A percentile compares a stretch with the other conserved stretches of the same genome.
These are phyloP conservation scores for Tricholomella constricta DNA, from an alignment of 768 basidiomycete genomes.

Conservation along the genomic window DNA sequence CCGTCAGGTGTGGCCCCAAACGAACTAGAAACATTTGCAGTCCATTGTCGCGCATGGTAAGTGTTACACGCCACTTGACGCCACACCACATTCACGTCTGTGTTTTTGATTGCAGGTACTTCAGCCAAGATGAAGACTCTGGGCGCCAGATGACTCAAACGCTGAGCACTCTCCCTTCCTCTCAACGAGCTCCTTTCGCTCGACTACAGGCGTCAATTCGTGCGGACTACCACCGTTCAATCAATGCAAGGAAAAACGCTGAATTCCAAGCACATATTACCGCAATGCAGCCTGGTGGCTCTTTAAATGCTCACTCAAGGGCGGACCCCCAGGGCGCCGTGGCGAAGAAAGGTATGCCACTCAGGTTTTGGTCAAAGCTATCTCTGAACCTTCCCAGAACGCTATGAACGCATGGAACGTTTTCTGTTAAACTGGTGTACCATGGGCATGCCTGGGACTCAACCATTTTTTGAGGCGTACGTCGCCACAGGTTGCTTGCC, in stretches of 20 bases:
- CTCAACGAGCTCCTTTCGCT: constrained; percentile 85
- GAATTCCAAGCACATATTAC: constrained; percentile 86
- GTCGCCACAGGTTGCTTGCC: constrained; percentile 21
- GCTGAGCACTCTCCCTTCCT: constrained; percentile 74
- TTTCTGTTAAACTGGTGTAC: constrained; percentile 86
- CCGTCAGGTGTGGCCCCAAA: constrained; percentile 64
- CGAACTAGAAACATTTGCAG: constrained; percentile 80
- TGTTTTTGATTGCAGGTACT: constrained; percentile 63
- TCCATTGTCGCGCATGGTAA: constrained; percentile 78
- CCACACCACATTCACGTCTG: background rate
- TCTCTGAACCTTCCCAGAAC: constrained; percentile 41
- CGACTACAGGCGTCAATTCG: constrained; percentile 86
- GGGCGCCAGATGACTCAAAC: constrained; percentile 83
- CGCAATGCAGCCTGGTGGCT: constrained; percentile 78
- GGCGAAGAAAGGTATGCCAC: constrained; percentile 63
- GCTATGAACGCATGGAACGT: constrained; percentile 70
- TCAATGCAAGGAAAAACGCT: constrained; percentile 73
- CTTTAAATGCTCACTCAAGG: constrained; percentile 73
- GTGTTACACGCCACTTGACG: constrained; percentile 16
- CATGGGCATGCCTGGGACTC: constrained; percentile 84
- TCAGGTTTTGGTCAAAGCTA: background rate
- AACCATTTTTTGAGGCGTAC: constrained; percentile 78
- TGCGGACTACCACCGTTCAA: constrained; percentile 79
- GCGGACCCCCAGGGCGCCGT: constrained; percentile 59
- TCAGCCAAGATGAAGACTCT: constrained; percentile 75